Evolutionary conservation across 2,329 filamentous ascomycete species (phyloP), one percentile per base, ranked within the genome.

Genomic region (Colletotrichum orchidophilum): DNA sequence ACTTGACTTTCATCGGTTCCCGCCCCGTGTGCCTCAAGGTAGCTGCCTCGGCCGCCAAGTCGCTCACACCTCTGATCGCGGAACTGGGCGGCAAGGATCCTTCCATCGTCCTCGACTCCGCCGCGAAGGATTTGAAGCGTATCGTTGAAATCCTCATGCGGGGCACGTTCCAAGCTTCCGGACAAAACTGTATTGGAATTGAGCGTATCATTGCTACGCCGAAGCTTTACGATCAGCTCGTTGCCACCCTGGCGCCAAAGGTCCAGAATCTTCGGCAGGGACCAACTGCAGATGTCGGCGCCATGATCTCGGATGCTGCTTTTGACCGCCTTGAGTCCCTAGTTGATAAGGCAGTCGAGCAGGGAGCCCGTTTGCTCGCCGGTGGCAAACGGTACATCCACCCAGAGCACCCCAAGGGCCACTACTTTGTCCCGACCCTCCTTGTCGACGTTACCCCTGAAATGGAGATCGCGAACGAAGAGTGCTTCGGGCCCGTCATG

Each of bases 141-240:
- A 91, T 98, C 60, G 88, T 90, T 49, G 93, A 95, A 73, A 93
- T 97, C 73, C 89, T 98, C 73, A 92, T 99, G 83, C 91, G 96
- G 63, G 96, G 96, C 63, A 94, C 94, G 11, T 99, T 98, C 83
- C 96, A 99, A 82, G 95, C 95, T 62, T 92, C 95, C 18, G 96
- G 96, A 1, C 96, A 99, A 81, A 99, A 99, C 83, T 99, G 96
- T 82, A 96, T 99, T 78, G 96, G 96, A 66, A 96, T 98, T 75
- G 96, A 99, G 84, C 93, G 96, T 66, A 92, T 98, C 78, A 92
- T 98, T 75, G 94, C 93, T 27, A 88, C 93, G 18, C 92, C 94
- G 1, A 85, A 84, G n/a, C 87, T 94, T 62, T 97, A 98, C 83
- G 87, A 93, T 73, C 85, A 86, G 66, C 88, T 99, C 26, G 83